Base-by-base conservation (phyloP, 306 rosid genomes). In the Fagus crenata region DNA sequence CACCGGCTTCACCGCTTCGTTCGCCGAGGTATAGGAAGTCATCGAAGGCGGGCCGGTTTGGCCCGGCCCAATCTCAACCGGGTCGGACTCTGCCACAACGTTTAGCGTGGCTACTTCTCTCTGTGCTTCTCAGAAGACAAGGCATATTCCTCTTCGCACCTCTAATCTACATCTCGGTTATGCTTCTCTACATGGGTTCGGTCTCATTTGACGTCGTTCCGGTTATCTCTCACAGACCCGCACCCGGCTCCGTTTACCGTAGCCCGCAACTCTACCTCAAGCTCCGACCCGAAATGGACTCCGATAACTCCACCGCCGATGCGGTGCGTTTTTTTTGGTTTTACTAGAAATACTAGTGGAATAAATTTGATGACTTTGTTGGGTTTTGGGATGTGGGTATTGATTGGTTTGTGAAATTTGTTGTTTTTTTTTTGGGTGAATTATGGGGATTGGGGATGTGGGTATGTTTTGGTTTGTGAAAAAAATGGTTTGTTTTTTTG, bases 101-200 rank as follows among this genome's bases (percentile, higher is more conserved):
- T 2, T 81, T 89, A 53, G 86, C 89, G 28, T 93, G 92, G 96
- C 32, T 79, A 59, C 75, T 93, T n/a, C 93, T 91, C 58, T 89
- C 97, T 22, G 86, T 85, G 41, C 88, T 93, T 28, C 96, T 93
- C 67, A 96, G 96, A 71, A 97, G 96, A 28, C 96, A 91, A 70
- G 98, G 98, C 56, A 78, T 93, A 49, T 95, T 95, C 75, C 92
- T 95, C 5, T 95, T 95, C 71, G 99, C 99, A n/a, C 99, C 99
- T 67, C 89, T 95, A 5, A 89, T 95, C 40, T 95, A 95, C 81
- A 90, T 95, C 87, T 86, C 99, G 35, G 93, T 88, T 37, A 87
- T 93, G 98, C 91, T 93, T 5, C 90, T 93, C 64, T 93, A 89
- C 85, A 87, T 93, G 87, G 93, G 92, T 6, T 81, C 97, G n/a